These are phyloP conservation scores for Thermochaetoides thermophila DNA, from an alignment of 495 filamentous ascomycete genomes.

Conservation along the genomic window DNA sequence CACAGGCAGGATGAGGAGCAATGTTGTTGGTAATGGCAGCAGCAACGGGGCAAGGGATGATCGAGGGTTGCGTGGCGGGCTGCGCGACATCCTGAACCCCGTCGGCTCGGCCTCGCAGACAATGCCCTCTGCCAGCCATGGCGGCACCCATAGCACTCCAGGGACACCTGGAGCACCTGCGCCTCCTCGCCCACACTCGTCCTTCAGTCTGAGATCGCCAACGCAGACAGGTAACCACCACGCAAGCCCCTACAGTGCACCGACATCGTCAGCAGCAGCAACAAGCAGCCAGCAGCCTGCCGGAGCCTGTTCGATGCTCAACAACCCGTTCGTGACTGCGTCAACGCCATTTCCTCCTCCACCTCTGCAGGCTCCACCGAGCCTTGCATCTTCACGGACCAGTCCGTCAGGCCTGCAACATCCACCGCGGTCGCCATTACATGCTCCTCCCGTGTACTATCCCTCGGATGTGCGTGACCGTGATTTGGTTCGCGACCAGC, in stretches of 20 bases:
- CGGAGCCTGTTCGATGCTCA: constrained; percentile 18
- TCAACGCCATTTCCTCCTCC: constrained; percentile 12
- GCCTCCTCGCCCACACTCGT: constrained; percentile 16
- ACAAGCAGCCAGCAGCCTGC: constrained; percentile 11
- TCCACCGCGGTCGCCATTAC: constrained; percentile 17
- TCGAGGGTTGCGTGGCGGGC: constrained; percentile 16
- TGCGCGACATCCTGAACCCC: constrained; percentile 27
- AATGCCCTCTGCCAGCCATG: too few relatives aligned
- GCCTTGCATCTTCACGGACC: constrained; percentile 7
- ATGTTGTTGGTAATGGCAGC: constrained; percentile 7
- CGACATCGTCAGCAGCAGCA: constrained; percentile 10
- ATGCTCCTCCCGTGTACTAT: constrained; percentile 20
- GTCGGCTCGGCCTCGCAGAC: constrained; percentile 17
- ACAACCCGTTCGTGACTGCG: constrained; percentile 19
- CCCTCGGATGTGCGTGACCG: constrained; percentile 18
- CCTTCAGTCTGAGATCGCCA: constrained; percentile 25
- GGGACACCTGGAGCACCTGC: constrained; percentile 11
- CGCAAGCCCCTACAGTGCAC: constrained; percentile 12
- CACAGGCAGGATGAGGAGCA: constrained; percentile 16
- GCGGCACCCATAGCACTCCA: constrained; percentile 8
- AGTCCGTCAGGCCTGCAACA: constrained; percentile 9
- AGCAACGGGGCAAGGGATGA: constrained; percentile 15
- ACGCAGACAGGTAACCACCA: constrained; percentile 27
- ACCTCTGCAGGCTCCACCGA: constrained; percentile 16
- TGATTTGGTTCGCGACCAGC: constrained; percentile 27